Base-by-base conservation (phyloP, 2,329 filamentous ascomycete species). In the Calonectria fujianensis region DNA sequence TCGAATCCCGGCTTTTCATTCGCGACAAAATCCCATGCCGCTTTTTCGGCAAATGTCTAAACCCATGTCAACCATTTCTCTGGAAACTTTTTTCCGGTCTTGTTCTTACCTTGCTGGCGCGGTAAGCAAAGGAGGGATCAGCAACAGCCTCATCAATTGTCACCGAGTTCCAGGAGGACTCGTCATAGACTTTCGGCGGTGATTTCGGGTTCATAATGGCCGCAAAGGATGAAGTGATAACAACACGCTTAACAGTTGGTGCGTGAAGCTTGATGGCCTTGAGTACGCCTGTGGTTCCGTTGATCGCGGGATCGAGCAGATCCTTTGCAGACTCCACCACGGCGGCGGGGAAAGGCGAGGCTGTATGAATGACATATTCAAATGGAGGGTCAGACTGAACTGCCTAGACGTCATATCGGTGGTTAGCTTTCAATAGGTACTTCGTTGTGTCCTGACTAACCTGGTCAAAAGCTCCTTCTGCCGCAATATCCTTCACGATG, bases 401-500 rank as follows among this genome's bases (percentile, higher is more conserved):
- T 9, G 48, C 65, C 65, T 68, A 4, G 14, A 14, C 39, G 4
- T 39, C 13, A 24, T 18, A 18, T 9, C 41, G 11, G 6, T 24
- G 5, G 29, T 65, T 32, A 65, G 39, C 20, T 13, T 31, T 5
- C 24, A 48, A 4, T n/a, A 2, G 1, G 18, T 20, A 31, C 9
- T 3, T 1, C 20, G 4, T 3, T 11, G 31, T 20, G 27, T n/a
- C 10, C 3, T 32, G 5, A 48, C 61, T 65, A 3, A 65, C 11
- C 8, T 82, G 80, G 2, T 79, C 75, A 59, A 80, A 83, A n/a
- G 80, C 82, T 0, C 76, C 72, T 0, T 78, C 75, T 11, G 74
- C 78, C 0, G 67, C 54, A 63, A 88, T 83, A 27, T 88, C 83
- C 39, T 65, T 65, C 7, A 65, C 61, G 41, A 65, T 48, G 9